These are phyloP conservation scores for Paraleonurus japonicus DNA, from an alignment of 257 asterid genomes.

Conservation along the genomic window DNA sequence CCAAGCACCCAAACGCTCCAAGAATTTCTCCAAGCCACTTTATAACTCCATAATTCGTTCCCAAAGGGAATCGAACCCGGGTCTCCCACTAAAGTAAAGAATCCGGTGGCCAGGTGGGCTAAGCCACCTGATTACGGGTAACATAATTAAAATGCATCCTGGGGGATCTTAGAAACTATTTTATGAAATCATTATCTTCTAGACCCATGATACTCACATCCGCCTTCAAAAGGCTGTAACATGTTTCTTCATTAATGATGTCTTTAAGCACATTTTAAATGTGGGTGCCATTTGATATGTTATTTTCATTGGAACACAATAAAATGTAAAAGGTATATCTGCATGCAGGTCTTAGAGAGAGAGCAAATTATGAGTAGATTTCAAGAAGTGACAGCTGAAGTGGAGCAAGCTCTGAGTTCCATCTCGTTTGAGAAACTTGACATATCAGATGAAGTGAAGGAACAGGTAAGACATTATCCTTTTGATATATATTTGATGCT, in stretches of 20 bases:
- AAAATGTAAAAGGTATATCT: slow-evolving; percentile 21
- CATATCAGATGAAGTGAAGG: slow-evolving; percentile 95
- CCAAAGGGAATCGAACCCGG: too few relatives aligned
- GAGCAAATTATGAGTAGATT: slow-evolving; percentile 65
- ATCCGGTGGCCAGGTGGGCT: too few relatives aligned
- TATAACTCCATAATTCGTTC: too few relatives aligned
- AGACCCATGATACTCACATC: background rate
- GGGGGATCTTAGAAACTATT: background rate
- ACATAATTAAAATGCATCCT: background rate
- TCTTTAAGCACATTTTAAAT: background rate
- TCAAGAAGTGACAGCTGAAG: slow-evolving; percentile 69
- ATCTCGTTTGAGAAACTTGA: slow-evolving; percentile 80
- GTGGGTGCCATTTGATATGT: background rate
- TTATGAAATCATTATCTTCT: slow-evolving; percentile 6
- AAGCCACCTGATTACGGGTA: too few relatives aligned
- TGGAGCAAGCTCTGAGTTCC: slow-evolving; percentile 84
- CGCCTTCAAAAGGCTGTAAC: background rate
- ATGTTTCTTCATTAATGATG: background rate
- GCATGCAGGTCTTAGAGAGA: slow-evolving; percentile 85
- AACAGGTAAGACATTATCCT: slow-evolving; percentile 55
- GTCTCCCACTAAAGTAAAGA: too few relatives aligned
- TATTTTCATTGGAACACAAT: background rate
- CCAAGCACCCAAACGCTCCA: too few relatives aligned
- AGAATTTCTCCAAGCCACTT: too few relatives aligned
- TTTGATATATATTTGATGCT: background rate